These are phyloP conservation scores for Sphaerulina populicola DNA, from an alignment of 2,329 filamentous ascomycete species.

Conservation along the genomic window DNA sequence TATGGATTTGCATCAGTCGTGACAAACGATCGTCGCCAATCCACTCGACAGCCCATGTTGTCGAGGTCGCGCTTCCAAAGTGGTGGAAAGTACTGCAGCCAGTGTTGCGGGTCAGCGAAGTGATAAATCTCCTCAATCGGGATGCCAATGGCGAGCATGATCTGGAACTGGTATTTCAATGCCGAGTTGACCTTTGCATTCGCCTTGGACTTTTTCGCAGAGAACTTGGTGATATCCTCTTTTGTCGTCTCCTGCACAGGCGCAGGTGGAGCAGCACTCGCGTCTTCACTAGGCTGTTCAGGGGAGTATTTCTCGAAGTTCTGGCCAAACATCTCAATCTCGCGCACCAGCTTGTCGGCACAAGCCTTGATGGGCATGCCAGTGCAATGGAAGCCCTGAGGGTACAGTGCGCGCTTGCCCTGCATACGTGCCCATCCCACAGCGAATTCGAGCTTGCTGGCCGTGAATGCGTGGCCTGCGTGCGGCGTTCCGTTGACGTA, in stretches of 20 bases:
- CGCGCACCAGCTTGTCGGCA: constrained; percentile 85
- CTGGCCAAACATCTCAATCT: constrained; percentile 80
- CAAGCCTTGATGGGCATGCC: constrained; percentile 98
- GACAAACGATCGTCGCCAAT: constrained; percentile 87
- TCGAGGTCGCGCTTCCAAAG: constrained; percentile 70
- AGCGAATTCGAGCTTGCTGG: constrained; percentile 87
- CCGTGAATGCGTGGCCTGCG: constrained; percentile 85
- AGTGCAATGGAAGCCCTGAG: constrained; percentile 90
- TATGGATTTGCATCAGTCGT: constrained; percentile 96
- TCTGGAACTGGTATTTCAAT: constrained; percentile 92
- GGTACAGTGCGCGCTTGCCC: constrained; percentile 78
- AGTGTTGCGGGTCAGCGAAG: constrained; percentile 84
- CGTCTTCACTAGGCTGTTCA: constrained; percentile 44
- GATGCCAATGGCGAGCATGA: constrained; percentile 86
- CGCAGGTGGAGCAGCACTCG: constrained; percentile 40
- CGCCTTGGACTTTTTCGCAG: constrained; percentile 85
- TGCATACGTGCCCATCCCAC: constrained; percentile 82
- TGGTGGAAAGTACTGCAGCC: constrained; percentile 88
- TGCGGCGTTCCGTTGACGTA: constrained; percentile 82
- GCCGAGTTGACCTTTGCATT: constrained; percentile 74
- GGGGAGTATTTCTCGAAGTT: constrained; percentile 72
- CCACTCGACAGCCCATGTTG: constrained; percentile 76
- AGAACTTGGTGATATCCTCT: constrained; percentile 84
- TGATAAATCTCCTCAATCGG: constrained; percentile 81
- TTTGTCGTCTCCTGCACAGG: constrained; percentile 57